Conservation (phyloP, 2,329 filamentous ascomycete genomes). For the Ophiostoma novo-ulmi region DNA sequence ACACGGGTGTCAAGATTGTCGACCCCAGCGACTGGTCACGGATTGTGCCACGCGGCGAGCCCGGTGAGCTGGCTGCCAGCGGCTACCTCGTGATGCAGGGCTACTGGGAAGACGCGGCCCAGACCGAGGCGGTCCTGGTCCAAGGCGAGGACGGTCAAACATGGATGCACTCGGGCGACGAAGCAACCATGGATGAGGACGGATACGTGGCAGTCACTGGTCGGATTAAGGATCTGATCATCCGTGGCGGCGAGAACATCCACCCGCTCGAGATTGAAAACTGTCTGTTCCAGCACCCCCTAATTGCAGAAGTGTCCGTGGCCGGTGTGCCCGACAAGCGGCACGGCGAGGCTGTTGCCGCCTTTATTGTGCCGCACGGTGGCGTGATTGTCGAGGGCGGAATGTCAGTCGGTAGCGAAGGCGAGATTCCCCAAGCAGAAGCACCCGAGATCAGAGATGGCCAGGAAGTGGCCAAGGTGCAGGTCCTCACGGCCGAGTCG, state of each 20-base stretch:
- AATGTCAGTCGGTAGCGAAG: slow-evolving; percentile 29
- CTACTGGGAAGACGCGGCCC: slow-evolving; percentile 72
- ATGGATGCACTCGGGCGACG: slow-evolving; percentile 96
- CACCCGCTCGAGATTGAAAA: slow-evolving; percentile 92
- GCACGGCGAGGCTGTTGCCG: slow-evolving; percentile 82
- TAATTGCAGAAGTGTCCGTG: slow-evolving; percentile 70
- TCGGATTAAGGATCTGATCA: slow-evolving; percentile 91
- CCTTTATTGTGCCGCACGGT: slow-evolving; percentile 63
- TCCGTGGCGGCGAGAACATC: slow-evolving; percentile 92
- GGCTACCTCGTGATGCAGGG: slow-evolving; percentile 89
- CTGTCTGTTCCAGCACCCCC: slow-evolving; percentile 67
- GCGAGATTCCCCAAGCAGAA: background rate
- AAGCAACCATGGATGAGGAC: slow-evolving; percentile 74
- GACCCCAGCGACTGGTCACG: slow-evolving; percentile 54
- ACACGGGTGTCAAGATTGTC: slow-evolving; percentile 73
- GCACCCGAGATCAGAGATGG: background rate
- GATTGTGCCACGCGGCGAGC: slow-evolving; percentile 58
- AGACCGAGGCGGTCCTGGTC: slow-evolving; percentile 58
- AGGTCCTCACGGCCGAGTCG: slow-evolving; percentile 47
- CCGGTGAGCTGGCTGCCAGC: slow-evolving; percentile 74
- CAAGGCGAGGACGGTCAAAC: slow-evolving; percentile 40
- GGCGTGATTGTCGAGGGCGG: slow-evolving; percentile 33
- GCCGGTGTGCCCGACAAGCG: slow-evolving; percentile 76
- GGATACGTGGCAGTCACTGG: slow-evolving; percentile 88
- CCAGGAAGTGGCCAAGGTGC: slow-evolving; percentile 22